phyloP scores from a whole-genome alignment of 179 eudicot species.

The Pouteria campechiana region DNA sequence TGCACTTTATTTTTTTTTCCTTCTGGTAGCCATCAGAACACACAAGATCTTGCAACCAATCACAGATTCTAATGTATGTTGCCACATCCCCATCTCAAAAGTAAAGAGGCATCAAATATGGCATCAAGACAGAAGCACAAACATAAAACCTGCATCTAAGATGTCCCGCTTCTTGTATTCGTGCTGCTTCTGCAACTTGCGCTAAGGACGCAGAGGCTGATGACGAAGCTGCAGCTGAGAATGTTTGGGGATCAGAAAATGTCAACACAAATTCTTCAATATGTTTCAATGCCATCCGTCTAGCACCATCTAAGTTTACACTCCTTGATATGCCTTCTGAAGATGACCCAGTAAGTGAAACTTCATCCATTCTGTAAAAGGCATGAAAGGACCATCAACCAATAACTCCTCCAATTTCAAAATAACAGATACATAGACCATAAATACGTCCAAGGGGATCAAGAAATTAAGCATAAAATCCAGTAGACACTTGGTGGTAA shows the following conservation, averaged over 20 bases:
- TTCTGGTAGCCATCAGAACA: no score
- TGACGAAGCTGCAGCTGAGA: conserved; percentile 72
- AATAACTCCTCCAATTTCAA: no score
- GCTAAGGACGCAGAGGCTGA: conserved; percentile 70
- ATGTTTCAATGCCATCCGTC: conserved; percentile 80
- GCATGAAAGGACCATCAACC: conserved; percentile 2
- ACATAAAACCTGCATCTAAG: conserved; percentile 85
- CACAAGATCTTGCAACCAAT: no score
- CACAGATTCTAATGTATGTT: no score
- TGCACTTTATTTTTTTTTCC: no score
- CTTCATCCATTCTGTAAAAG: conserved; percentile 77
- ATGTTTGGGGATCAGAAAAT: conserved; percentile 63
- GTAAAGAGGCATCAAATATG: neutral
- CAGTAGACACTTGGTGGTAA: no score
- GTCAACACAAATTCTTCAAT: conserved; percentile 74
- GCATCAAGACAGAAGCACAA: neutral
- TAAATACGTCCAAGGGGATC: no score
- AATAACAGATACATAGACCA: no score
- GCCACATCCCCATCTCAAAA: neutral
- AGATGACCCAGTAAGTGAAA: conserved; percentile 63
- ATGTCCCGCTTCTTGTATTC: conserved; percentile 94
- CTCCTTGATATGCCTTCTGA: conserved; percentile 59
- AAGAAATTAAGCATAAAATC: no score
- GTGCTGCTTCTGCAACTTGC: conserved; percentile 79
- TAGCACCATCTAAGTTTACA: conserved; percentile 60